Evolutionary conservation across 2,329 filamentous ascomycete genomes (phyloP).

Genomic region (Dactylonectria estremocensis): DNA sequence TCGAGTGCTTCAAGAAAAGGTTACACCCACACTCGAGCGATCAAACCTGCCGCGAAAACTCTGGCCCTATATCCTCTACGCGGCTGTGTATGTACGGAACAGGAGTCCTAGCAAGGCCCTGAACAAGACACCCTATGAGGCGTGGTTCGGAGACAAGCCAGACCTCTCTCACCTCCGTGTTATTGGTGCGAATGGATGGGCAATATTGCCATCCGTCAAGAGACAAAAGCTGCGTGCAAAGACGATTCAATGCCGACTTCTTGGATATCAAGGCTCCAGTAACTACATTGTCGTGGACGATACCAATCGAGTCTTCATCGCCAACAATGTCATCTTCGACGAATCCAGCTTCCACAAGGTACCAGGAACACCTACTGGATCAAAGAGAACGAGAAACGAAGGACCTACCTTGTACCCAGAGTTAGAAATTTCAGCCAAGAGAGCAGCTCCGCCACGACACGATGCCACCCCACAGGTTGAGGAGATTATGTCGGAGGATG

Average conservation of each 20-base stretch:
- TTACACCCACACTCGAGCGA: not conserved
- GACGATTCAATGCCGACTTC: constrained; percentile 1
- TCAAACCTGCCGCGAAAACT: not conserved
- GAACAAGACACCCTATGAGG: constrained; percentile 4
- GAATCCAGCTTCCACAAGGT: not conserved
- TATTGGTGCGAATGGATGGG: not conserved
- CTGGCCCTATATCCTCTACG: not conserved
- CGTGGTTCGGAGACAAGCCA: not conserved
- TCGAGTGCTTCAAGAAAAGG: not conserved
- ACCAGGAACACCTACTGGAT: not conserved
- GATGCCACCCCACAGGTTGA: not conserved
- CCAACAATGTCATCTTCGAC: not conserved
- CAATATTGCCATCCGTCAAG: not conserved
- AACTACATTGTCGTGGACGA: constrained; percentile 5
- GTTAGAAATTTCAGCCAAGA: not conserved
- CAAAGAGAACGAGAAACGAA: not conserved
- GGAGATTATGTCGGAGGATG: not conserved
- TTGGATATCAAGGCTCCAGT: not conserved
- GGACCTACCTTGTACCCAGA: not conserved
- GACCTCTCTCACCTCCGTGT: not conserved
- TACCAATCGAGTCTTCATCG: not conserved
- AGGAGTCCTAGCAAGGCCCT: not conserved
- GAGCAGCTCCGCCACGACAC: not conserved
- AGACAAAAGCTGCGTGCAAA: not conserved
- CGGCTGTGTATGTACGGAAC: not conserved